Evolutionary conservation across 169 alveolate genomes (phyloP), one percentile per base, ranked within the genome.

Genomic region (Cryptosporidium viatorum): DNA sequence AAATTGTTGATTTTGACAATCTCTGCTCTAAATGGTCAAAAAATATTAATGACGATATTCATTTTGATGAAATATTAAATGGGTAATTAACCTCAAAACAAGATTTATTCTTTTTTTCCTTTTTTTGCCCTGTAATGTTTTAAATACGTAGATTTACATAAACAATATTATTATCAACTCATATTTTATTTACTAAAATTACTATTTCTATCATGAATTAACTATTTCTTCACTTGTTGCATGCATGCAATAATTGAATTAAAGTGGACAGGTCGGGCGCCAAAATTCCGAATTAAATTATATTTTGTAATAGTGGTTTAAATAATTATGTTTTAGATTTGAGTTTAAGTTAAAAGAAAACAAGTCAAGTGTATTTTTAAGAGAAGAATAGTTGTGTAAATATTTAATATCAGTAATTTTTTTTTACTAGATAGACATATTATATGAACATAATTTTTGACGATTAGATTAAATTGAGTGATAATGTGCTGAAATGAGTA

Each of bases 1-100:
- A 59, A 7, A 39, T 51, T 29, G 51, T 73, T 1, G 16, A 73
- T 23, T 73, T 52, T 58, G 86, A 73, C 21, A 9, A 9, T 23
- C 29, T 73, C 7, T 37, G 21, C 3, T 51, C 43, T 16, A 73
- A 55, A 31, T 73, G 86, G 86, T 51, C 37, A 18, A 52, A 51
- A 33, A 51, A 55, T n/a, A 23, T 51, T 18, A 18, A 12, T 39
- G 16, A 12, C 33, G 71, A 71, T 12, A 23, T 52, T 59, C 58
- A 52, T 26, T 55, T 29, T n/a, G 70, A 39, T 41, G 86, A 73
- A 14, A 73, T 73, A 50, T 14, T 70, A 18, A 70, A 55, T 55
- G 67, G 7, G 16, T 16, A 9, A 26, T n/a, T 55, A 26, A 21
- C 55, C 55, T 48, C 21, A 14, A 1, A 14, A 48, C 55, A 12